Evolutionary conservation across 192 early-diverging fungal species (phyloP).

Genomic region (Mortierella antarctica): DNA sequence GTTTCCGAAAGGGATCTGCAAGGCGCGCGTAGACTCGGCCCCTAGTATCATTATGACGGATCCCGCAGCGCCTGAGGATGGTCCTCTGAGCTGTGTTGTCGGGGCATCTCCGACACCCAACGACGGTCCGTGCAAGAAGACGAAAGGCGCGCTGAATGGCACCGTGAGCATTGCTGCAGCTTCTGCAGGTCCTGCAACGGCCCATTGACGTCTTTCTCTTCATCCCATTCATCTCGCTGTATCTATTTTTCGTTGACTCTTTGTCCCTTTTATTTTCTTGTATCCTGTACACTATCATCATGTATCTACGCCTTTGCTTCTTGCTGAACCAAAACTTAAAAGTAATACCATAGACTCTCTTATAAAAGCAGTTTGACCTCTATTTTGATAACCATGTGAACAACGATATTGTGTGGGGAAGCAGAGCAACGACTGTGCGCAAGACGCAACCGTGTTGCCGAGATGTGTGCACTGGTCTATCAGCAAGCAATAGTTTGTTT

Average conservation of each 20-base stretch:
- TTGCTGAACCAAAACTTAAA: no score
- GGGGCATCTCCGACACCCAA: neutral
- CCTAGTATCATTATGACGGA: neutral
- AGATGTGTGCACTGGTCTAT: no score
- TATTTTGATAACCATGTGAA: neutral
- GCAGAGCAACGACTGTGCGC: neutral
- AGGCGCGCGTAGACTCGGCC: neutral
- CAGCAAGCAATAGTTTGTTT: no score
- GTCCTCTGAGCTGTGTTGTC: conserved; percentile 17
- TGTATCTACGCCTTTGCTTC: neutral
- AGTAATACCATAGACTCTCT: no score
- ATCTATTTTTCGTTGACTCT: neutral
- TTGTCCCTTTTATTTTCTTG: neutral
- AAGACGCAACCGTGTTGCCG: no score
- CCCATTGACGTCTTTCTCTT: neutral
- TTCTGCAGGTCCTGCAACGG: neutral
- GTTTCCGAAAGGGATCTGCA: no score
- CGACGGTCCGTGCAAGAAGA: neutral
- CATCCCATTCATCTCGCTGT: neutral
- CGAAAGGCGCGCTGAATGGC: neutral
- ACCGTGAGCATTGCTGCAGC: conserved; percentile 17
- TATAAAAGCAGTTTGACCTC: neutral
- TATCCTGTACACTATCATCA: neutral
- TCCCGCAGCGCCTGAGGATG: conserved; percentile 6
- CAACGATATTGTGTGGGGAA: neutral